Evolutionary conservation across 108 stramenopile species (phyloP).

Genomic region (Epipyxis sp.): DNA sequence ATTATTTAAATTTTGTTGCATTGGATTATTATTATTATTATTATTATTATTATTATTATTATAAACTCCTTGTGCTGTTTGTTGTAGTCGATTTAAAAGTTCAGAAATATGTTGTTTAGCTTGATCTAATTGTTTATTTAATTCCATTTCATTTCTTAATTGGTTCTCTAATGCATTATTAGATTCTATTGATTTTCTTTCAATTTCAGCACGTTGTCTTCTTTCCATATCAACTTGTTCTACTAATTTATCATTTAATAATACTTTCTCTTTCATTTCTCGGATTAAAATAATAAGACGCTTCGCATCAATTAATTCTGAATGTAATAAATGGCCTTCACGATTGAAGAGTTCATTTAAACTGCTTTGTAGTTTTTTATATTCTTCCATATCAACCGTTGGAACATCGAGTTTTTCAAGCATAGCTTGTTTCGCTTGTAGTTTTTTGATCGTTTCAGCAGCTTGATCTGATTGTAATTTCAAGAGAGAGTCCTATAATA

Average conservation of each 20-base stretch:
- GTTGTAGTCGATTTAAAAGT: neutral
- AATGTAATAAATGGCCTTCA: conserved; percentile 6
- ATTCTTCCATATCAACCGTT: neutral
- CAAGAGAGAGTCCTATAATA: conserved; percentile 21
- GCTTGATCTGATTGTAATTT: conserved; percentile 6
- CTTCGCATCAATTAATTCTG: conserved; percentile 2
- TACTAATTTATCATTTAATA: neutral
- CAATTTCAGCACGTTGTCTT: neutral
- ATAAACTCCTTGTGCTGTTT: neutral
- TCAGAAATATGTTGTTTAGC: neutral
- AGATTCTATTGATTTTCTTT: neutral
- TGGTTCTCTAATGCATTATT: neutral
- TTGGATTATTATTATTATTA: neutral
- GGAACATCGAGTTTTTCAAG: neutral
- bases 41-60: too few relatives aligned
- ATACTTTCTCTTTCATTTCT: neutral
- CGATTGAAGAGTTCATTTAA: conserved; percentile 16
- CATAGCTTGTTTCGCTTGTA: conserved; percentile 9
- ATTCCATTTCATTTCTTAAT: neutral
- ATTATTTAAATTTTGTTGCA: neutral
- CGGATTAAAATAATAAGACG: neutral
- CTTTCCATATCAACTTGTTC: neutral
- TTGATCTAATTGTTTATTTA: neutral
- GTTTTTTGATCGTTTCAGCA: conserved; percentile 14
- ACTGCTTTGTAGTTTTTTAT: neutral